Conservation (phyloP, 1,139 yeast species). For the Scheffersomyces stambukii region DNA sequence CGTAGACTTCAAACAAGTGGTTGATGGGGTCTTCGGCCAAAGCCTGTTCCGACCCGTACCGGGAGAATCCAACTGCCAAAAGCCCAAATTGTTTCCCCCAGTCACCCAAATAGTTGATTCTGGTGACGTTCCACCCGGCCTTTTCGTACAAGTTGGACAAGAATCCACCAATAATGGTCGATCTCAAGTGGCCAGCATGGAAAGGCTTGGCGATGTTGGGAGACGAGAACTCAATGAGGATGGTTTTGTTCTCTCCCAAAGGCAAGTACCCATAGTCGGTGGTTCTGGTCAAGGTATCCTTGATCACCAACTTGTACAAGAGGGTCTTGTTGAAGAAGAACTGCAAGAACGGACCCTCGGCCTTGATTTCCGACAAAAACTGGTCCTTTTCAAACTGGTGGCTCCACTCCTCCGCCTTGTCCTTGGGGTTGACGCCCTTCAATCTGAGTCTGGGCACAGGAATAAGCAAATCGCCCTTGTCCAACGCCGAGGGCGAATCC, state of each 20-base stretch:
- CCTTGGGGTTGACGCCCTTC: conserved; percentile 82
- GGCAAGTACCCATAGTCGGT: conserved; percentile 71
- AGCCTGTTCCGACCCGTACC: conserved; percentile 76
- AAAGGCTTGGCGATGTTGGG: conserved; percentile 99
- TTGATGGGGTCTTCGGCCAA: conserved; percentile 80
- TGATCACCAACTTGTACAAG: conserved; percentile 64
- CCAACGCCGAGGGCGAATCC: conserved; percentile 82
- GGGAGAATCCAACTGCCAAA: conserved; percentile 86
- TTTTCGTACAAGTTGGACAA: conserved; percentile 84
- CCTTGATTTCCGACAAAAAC: conserved; percentile 63
- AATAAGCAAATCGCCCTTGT: conserved; percentile 87
- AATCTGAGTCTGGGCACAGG: conserved; percentile 93
- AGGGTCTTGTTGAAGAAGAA: conserved; percentile 72
- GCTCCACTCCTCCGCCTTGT: conserved; percentile 83
- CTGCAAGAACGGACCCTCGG: conserved; percentile 90
- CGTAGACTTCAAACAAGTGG: conserved; percentile 94
- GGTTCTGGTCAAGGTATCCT: conserved; percentile 62
- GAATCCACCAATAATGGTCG: conserved; percentile 98
- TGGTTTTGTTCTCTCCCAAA: conserved; percentile 68
- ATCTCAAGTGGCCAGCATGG: conserved; percentile 98
- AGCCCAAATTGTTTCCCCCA: conserved; percentile 99
- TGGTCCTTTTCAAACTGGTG: conserved; percentile 61
- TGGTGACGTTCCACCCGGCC: conserved; percentile 83
- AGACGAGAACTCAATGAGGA: conserved; percentile 86
- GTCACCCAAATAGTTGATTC: conserved; percentile 95